Percentiles rank a stretch among this genome's conserved stretches.
Conservation (phyloP, 1,284 basidiomycete genomes). For the Gomphus bonarii region DNA sequence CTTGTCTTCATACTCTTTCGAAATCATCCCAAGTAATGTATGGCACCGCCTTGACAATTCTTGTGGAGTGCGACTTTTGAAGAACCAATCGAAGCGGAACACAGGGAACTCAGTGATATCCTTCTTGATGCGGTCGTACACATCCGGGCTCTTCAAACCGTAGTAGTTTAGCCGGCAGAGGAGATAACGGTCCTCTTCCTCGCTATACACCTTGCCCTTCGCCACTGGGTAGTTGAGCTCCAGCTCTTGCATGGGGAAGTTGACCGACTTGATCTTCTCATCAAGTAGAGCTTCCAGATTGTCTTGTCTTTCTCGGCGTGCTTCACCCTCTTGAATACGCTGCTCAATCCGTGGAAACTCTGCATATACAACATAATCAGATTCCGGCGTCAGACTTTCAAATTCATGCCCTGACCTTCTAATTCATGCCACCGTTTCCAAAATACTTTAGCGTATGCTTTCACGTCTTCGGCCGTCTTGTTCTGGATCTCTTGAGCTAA, state of each 20-base stretch:
- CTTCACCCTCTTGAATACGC: conserved; percentile 76
- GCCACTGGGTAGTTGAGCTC: conserved; percentile 91
- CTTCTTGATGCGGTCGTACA: conserved; percentile 92
- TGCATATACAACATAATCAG: conserved; percentile 18
- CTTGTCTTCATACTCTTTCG: conserved; percentile 74
- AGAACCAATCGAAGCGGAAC: conserved; percentile 99
- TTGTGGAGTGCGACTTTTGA: conserved; percentile 88
- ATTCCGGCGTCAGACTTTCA: neutral
- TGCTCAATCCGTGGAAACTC: conserved; percentile 77
- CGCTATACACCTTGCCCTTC: conserved; percentile 91
- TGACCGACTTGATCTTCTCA: conserved; percentile 74
- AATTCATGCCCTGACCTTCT: conserved; percentile 42
- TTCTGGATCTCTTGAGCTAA: conserved; percentile 83
- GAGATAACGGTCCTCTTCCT: conserved; percentile 96
- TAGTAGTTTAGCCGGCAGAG: conserved; percentile 88
- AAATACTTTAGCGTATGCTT: conserved; percentile 79
- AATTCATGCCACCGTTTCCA: conserved; percentile 86
- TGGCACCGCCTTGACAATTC: conserved; percentile 88
- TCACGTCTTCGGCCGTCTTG: conserved; percentile 77
- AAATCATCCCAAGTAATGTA: conserved; percentile 83
- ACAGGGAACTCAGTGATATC: conserved; percentile 94
- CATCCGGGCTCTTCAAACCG: conserved; percentile 85
- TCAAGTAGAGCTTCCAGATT: conserved; percentile 70
- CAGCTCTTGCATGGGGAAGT: conserved; percentile 90
- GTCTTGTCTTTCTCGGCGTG: conserved; percentile 79